phyloP scores from a whole-genome alignment of 345 rosid genomes.

The Moringa oleifera region DNA sequence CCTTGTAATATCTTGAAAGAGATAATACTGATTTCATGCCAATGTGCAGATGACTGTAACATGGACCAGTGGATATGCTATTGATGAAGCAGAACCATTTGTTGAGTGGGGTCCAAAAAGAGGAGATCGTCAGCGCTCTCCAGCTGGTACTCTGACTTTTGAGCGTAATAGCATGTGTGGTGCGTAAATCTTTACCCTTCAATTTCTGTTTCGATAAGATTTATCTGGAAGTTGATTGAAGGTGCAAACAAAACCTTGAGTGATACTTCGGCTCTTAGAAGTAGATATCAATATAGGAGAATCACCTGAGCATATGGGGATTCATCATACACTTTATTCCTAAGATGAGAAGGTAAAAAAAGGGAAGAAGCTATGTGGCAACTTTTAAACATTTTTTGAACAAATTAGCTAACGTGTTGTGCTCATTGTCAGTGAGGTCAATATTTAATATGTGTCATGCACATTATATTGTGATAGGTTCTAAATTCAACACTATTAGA shows the following conservation, averaged over 20 bases:
- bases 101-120: conserved; percentile 62
- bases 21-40: background rate
- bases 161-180: conserved; percentile 52
- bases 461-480: no score
- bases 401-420: background rate
- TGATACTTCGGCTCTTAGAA: no score
- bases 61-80: conserved; percentile 76
- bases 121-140: conserved; percentile 32
- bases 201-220: no score
- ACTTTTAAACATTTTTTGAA: no score
- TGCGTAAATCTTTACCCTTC: conserved; percentile 17
- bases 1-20: background rate
- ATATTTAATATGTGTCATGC: background rate
- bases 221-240: no score
- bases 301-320: no score
- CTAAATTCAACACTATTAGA: no score
- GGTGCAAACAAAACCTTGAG: no score
- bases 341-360: no score
- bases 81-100: conserved; percentile 49
- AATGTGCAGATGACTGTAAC: conserved; percentile 62
- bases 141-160: conserved; percentile 64
- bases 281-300: no score
- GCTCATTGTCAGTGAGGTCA: background rate
- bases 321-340: no score
- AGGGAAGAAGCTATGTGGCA: no score